A percentile compares a stretch with the other conserved stretches of the same genome.
Conservation (phyloP, 2,329 filamentous ascomycete species). For the Aaosphaeria arxii region DNA sequence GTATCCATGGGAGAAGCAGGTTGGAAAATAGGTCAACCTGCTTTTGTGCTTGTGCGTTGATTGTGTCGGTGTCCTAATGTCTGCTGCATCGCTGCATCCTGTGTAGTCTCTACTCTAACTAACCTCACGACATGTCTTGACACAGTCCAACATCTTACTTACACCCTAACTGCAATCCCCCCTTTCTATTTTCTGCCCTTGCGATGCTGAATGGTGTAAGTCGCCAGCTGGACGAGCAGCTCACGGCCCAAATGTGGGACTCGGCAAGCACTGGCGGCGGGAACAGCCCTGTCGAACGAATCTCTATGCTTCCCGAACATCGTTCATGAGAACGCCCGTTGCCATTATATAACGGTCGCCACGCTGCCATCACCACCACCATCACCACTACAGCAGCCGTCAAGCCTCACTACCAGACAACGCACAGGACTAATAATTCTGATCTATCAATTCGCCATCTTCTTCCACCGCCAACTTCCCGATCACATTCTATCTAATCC, state of each 20-base stretch:
- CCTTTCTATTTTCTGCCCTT: slow-evolving; percentile 13
- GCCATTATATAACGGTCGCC: slow-evolving; percentile 34
- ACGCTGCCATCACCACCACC: slow-evolving; percentile 24
- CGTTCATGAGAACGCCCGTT: slow-evolving; percentile 23
- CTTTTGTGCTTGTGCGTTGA: not conserved
- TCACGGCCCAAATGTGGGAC: slow-evolving; percentile 33
- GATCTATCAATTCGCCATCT: not conserved
- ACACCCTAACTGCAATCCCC: slow-evolving; percentile 25
- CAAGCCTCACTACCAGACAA: slow-evolving; percentile 8
- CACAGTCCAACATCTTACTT: slow-evolving; percentile 13
- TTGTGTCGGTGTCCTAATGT: not conserved
- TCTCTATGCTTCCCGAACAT: slow-evolving; percentile 22
- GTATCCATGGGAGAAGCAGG: slow-evolving; percentile 22
- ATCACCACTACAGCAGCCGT: slow-evolving; percentile 8
- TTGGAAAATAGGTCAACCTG: not conserved
- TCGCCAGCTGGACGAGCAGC: slow-evolving; percentile 34
- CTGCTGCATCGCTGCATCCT: no score
- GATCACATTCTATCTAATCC: no score
- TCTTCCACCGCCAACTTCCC: slow-evolving; percentile 8
- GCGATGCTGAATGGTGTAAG: slow-evolving; percentile 33
- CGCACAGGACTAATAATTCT: no score
- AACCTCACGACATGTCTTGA: no score
- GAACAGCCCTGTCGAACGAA: slow-evolving; percentile 31
- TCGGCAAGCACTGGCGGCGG: slow-evolving; percentile 36
- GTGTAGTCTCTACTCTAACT: no score